Evolutionary conservation across 805 yeast species (phyloP).

Genomic region (Cephaloascus fragrans): DNA sequence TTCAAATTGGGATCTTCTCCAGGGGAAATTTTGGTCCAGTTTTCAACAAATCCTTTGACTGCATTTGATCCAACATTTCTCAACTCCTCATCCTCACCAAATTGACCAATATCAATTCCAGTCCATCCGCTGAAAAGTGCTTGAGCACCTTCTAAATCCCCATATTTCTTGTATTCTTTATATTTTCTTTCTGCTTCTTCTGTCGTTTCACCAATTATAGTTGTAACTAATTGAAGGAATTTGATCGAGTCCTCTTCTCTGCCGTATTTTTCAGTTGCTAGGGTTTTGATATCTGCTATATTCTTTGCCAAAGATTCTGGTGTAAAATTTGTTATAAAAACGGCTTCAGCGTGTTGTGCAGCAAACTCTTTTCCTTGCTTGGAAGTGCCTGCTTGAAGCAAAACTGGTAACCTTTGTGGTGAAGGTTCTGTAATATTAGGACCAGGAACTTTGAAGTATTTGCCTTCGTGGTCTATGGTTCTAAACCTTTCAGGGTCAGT

Average conservation of each 20-base stretch:
- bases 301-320: constrained; percentile 18
- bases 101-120: constrained; percentile 28
- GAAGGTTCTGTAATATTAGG: constrained; percentile 32
- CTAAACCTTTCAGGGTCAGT: constrained; percentile 29
- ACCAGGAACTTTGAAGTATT: constrained; percentile 29
- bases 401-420: constrained; percentile 32
- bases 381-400: constrained; percentile 36
- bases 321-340: constrained; percentile 25
- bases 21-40: constrained; percentile 20
- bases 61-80: constrained; percentile 21
- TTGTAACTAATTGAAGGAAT: constrained; percentile 23
- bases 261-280: constrained; percentile 21
- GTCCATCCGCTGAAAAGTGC: constrained; percentile 30
- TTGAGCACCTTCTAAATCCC: constrained; percentile 29
- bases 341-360: constrained; percentile 32
- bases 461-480: constrained; percentile 30
- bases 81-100: constrained; percentile 18
- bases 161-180: constrained; percentile 18
- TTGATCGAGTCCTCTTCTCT: constrained; percentile 27
- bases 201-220: constrained; percentile 27
- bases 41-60: constrained; percentile 18
- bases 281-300: constrained; percentile 17
- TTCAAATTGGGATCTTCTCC: constrained; percentile 10
- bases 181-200: constrained; percentile 30
- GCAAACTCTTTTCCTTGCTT: constrained; percentile 29